Base-by-base conservation (phyloP, 345 rosid species). In the Citrus unshiu region DNA sequence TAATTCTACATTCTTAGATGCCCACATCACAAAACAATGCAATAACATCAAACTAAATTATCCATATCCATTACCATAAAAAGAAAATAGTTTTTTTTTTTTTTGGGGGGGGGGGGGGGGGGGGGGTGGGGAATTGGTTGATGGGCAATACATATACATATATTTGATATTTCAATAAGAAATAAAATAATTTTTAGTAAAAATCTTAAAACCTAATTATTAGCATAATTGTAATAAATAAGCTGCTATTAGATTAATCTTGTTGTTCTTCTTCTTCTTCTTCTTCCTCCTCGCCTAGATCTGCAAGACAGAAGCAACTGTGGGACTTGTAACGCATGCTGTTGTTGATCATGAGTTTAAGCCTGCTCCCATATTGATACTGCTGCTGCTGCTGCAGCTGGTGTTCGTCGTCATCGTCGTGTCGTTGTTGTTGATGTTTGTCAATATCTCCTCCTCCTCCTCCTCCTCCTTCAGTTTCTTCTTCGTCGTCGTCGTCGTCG, bases 301-400 rank as follows among this genome's bases (percentile, higher is more conserved):
- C 95, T 83, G 95, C 49, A 16, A 91, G 93, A 5, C 90, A 85
- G 77, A 91, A 94, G 81, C 93, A 92, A 78, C 94, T 90, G 27
- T 82, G 78, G 74, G 92, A 90, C 71, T 86, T 89, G 70, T 77
- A 81, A 18, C 87, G 80, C 54, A 74, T 76, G 51, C 51, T 46
- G 51, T 46, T 46, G 51, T 13, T 46, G 18, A 46, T 1, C 51
- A 13, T 13, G 51, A 46, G 51, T 16, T 72, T 81, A 25, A 88
- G 83, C 54, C 82, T 76, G 22, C 78, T 80, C 76, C 63, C 64
- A 32, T 46, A 6, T 8, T 57, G 61, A 21, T 57, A n/a, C 2
- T 19, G 61, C 61, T 2, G 37, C 37, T 34, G 35, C 35, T 2
- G 37, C 37, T 34, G 35, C 35, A 14, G 32, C 25, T 43, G 70